Conservation (phyloP, 805 yeast genomes). For the Komagataella pastoris region DNA sequence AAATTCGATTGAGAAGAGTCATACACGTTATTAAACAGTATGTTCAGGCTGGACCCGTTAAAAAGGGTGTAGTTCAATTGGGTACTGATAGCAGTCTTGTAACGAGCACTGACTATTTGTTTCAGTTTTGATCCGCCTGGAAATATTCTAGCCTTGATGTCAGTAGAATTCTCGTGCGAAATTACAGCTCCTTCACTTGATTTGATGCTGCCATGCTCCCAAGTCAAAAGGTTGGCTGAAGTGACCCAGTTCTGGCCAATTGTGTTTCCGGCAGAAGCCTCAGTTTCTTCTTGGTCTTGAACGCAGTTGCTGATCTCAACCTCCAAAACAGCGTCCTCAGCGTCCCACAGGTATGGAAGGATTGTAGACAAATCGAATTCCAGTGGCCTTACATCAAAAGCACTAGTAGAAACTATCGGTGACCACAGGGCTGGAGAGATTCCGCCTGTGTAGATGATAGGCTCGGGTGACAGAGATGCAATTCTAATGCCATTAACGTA, state of each 20-base stretch:
- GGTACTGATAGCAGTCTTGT: conserved; percentile 20
- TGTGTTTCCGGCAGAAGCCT: conserved; percentile 11
- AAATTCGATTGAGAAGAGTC: conserved; percentile 22
- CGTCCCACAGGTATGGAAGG: conserved; percentile 55
- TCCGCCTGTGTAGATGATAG: conserved; percentile 73
- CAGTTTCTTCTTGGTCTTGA: conserved; percentile 12
- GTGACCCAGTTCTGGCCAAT: conserved; percentile 47
- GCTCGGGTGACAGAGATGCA: conserved; percentile 53
- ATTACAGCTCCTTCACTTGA: conserved; percentile 24
- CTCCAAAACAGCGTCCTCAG: conserved; percentile 20
- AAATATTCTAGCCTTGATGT: conserved; percentile 18
- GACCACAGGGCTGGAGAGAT: conserved; percentile 70
- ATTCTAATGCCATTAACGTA: conserved; percentile 46
- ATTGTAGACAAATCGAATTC: conserved; percentile 60
- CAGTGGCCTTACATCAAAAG: conserved; percentile 63
- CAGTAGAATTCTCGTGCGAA: conserved; percentile 14
- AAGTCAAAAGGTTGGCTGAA: conserved; percentile 39
- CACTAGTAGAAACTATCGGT: conserved; percentile 60
- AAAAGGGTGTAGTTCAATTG: conserved; percentile 21
- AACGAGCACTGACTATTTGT: conserved; percentile 25
- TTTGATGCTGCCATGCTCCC: conserved; percentile 31
- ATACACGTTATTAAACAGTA: conserved; percentile 16
- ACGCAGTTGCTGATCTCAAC: conserved; percentile 43
- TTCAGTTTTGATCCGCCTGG: conserved; percentile 21
- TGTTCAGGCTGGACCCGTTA: conserved; percentile 22